Evolutionary conservation across 148 eudicot species (phyloP), one percentile per base, ranked within the genome.

Genomic region (Chenopodium formosanum): DNA sequence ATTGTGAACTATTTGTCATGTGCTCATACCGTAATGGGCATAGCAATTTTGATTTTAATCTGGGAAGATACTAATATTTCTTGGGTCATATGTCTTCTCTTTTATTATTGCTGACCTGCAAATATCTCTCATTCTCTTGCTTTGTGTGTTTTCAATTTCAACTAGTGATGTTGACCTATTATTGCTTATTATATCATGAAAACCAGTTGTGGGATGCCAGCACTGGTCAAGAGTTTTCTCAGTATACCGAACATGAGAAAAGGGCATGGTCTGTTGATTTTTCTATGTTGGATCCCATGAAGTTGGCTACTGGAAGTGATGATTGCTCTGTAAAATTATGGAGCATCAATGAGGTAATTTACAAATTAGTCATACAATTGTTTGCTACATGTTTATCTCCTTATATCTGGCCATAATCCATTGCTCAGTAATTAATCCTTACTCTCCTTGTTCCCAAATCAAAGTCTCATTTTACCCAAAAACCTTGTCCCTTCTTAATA

Each of bases 191-290:
- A 11, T 76, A 9, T 5, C 44, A 67, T 83, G 63, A 79, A 58
- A 74, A 89, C 66, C 92, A 95, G 99, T 46, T 94, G 69, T 97
- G 99, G 99, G 99, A 97, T 87, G 93, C 90, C 44, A 86, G 91
- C 53, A 92, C 95, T 48, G 94, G 97, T 79, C 92, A 97, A 88
- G 87, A 17, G 22, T 83, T 94, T 76, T 83, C 86, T 44, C 89
- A 87, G 78, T 86, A 85, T 82, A 80, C 50, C 34, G 98, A 94
- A 81, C 99, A 97, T 82, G 78, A 71, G 34, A 87, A 87, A 78
- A 88, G 99, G 86, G 97, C 97, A 64, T 97, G 99, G 99, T 94
- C 98, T 73, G 95, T 97, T 82, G 98, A 97, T 75, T 94, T 94
- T 62, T 97, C 98, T 76, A 88, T 31, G 63, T 88, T 90, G 70